A percentile compares a stretch with the other conserved stretches of the same genome.
phyloP scores from a whole-genome alignment of 257 asterid species.

The Nicotiana noctiflora region DNA sequence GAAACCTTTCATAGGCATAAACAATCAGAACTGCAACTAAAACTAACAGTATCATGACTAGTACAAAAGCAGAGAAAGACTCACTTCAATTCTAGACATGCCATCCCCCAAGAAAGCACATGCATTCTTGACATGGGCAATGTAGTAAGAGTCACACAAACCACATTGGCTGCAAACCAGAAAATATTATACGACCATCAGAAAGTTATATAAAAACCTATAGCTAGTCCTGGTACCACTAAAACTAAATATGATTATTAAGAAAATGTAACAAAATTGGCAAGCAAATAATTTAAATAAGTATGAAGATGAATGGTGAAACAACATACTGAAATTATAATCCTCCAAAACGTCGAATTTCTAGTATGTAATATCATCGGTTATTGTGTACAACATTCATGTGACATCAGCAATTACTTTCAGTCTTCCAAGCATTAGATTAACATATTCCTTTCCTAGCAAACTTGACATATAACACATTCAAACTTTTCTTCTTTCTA shows the following conservation, averaged over 20 bases:
- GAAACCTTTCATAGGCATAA: background rate
- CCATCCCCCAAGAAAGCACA: conserved; percentile 98
- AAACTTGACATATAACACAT: background rate
- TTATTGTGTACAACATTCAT: background rate
- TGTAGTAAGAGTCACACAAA: conserved; percentile 84
- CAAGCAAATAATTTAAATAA: background rate
- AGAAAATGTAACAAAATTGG: background rate
- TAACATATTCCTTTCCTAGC: background rate
- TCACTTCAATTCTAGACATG: conserved; percentile 93
- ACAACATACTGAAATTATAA: background rate
- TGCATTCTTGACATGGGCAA: conserved; percentile 92
- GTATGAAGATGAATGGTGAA: background rate
- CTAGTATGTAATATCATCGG: background rate
- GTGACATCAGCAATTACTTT: background rate
- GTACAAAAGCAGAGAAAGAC: conserved; percentile 13
- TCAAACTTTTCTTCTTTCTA: background rate
- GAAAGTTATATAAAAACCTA: background rate
- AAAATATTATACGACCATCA: background rate
- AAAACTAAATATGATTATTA: background rate
- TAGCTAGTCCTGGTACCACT: background rate
- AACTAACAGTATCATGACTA: background rate
- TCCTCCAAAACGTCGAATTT: background rate
- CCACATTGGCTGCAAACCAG: conserved; percentile 73
- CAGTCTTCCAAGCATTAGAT: background rate
- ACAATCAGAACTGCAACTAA: background rate